Percentiles rank a stretch among this genome's conserved stretches.
Evolutionary conservation across 805 yeast species (phyloP).

Genomic region (Wickerhamomyces sydowiorum): DNA sequence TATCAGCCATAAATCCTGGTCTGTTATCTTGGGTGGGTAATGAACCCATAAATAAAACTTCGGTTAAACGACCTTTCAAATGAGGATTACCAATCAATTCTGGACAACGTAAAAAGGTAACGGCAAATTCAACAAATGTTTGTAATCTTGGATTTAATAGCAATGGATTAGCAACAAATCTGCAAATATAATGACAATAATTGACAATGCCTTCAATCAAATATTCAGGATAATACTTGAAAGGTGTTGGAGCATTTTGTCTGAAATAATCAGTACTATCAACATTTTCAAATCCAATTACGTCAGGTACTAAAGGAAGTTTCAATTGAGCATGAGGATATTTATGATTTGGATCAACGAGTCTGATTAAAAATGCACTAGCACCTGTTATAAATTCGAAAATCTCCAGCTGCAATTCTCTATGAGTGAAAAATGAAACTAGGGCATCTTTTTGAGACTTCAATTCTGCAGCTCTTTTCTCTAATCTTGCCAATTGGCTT

Average conservation of each 20-base stretch:
- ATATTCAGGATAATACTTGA: constrained; percentile 82
- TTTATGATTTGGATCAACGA: constrained; percentile 65
- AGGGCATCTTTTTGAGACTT: constrained; percentile 50
- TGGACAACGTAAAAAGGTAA: constrained; percentile 75
- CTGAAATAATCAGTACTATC: constrained; percentile 73
- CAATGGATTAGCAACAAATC: constrained; percentile 53
- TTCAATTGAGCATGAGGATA: constrained; percentile 49
- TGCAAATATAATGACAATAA: constrained; percentile 58
- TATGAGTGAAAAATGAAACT: constrained; percentile 55
- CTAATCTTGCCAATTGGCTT: constrained; percentile 45
- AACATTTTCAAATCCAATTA: constrained; percentile 56
- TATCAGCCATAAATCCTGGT: constrained; percentile 69
- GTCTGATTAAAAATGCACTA: constrained; percentile 61
- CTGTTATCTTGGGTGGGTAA: constrained; percentile 46
- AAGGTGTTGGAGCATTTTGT: constrained; percentile 62
- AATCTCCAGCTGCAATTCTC: constrained; percentile 53
- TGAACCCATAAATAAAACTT: constrained; percentile 72
- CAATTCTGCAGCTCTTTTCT: constrained; percentile 31
- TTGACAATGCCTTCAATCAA: constrained; percentile 76
- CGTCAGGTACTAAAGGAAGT: constrained; percentile 57
- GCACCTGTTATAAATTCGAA: constrained; percentile 78
- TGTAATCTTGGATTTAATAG: constrained; percentile 45
- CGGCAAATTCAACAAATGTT: constrained; percentile 63
- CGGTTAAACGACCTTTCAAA: constrained; percentile 78
- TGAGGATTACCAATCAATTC: constrained; percentile 89